A percentile compares a stretch with the other conserved stretches of the same genome.
Conservation (phyloP, 1,139 yeast genomes). For the Geotrichum fermentans region DNA sequence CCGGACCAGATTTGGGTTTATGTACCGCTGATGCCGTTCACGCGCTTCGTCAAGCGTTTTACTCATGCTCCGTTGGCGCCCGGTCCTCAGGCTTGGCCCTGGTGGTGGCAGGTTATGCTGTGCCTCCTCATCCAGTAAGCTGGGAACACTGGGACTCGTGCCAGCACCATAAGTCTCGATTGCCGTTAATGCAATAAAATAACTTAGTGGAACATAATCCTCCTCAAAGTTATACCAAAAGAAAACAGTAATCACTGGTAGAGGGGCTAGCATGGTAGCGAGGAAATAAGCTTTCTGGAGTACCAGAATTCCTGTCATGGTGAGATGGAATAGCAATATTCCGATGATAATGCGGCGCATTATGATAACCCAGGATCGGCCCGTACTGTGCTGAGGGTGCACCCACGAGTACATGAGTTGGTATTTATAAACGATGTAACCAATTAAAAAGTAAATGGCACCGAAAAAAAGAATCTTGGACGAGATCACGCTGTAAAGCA, state of each 20-base stretch:
- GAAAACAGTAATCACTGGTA: constrained; percentile 63
- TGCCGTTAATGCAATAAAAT: constrained; percentile 79
- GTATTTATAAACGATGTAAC: constrained; percentile 75
- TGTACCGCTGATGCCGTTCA: constrained; percentile 63
- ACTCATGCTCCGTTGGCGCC: constrained; percentile 28
- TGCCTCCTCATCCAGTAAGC: constrained; percentile 1
- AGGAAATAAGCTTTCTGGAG: constrained; percentile 70
- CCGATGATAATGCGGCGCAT: constrained; percentile 71
- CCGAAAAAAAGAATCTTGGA: constrained; percentile 73
- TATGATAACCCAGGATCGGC: constrained; percentile 81
- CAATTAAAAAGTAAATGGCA: constrained; percentile 63
- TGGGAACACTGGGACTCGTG: background rate
- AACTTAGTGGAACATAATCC: constrained; percentile 72
- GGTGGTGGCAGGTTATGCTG: background rate
- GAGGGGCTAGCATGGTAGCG: constrained; percentile 67
- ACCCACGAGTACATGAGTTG: constrained; percentile 75
- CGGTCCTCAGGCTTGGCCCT: background rate
- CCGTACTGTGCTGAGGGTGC: constrained; percentile 86
- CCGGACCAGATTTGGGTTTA: constrained; percentile 66
- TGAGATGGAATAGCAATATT: constrained; percentile 68
- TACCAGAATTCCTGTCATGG: constrained; percentile 87
- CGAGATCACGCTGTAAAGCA: constrained; percentile 73
- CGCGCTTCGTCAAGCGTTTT: constrained; percentile 63
- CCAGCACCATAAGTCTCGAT: constrained; percentile 36
- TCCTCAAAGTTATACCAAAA: constrained; percentile 78